phyloP scores from a whole-genome alignment of 2,329 filamentous ascomycete species.

The Pseudogymnoascus sp. region DNA sequence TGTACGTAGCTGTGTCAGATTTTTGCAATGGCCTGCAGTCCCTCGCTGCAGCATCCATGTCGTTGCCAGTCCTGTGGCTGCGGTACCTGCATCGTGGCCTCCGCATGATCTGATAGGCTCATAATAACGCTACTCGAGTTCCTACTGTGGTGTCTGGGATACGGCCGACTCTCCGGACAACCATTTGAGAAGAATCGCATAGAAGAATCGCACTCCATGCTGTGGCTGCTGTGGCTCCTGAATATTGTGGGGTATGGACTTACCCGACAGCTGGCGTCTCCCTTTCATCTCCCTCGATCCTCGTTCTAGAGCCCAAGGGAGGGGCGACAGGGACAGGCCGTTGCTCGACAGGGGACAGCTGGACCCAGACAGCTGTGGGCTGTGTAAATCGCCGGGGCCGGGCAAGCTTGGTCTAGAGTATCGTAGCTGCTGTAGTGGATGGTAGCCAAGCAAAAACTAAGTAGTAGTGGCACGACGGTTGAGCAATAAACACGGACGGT shows the following conservation, averaged over 20 bases:
- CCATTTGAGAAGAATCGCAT: neutral
- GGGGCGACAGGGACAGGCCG: conserved; percentile 1
- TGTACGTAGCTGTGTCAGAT: neutral
- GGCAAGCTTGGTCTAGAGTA: conserved; percentile 4
- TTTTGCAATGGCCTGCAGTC: neutral
- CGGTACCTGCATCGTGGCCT: neutral
- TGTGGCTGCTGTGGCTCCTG: conserved; percentile 1
- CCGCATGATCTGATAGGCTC: neutral
- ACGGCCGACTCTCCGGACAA: neutral
- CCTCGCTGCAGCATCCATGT: neutral
- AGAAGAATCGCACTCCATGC: neutral
- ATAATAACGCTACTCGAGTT: neutral
- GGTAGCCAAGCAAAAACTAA: neutral
- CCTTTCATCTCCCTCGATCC: neutral
- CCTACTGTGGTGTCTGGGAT: neutral
- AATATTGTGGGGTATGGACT: neutral
- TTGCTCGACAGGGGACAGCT: conserved; percentile 3
- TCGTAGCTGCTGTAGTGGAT: neutral
- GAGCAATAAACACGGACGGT: neutral
- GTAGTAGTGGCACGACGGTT: neutral
- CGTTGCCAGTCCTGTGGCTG: conserved; percentile 3
- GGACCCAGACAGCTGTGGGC: neutral
- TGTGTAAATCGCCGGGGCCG: neutral
- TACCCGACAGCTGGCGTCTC: neutral
- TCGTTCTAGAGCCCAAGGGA: neutral